Conservation (phyloP, 768 basidiomycete genomes). For the Termitomyces sp. region DNA sequence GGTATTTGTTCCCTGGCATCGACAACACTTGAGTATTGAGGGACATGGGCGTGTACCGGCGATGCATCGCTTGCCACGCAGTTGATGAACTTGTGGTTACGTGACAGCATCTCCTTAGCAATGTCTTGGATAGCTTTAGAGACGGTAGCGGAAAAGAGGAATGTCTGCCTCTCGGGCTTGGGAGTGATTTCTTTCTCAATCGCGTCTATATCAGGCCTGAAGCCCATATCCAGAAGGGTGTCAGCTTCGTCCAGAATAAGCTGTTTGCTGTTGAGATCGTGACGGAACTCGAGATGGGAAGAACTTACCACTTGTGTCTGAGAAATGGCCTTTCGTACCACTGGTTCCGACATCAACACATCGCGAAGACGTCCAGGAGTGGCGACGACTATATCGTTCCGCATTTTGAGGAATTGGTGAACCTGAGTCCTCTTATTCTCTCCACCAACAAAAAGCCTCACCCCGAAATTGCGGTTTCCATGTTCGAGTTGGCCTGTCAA, state of each 20-base stretch:
- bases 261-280: slow-evolving; percentile 29
- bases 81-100: slow-evolving; percentile 67
- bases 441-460: slow-evolving; percentile 77
- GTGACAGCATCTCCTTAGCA: slow-evolving; percentile 52
- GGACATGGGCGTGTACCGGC: slow-evolving; percentile 68
- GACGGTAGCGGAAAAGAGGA: slow-evolving; percentile 89
- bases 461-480: slow-evolving; percentile 42
- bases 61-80: slow-evolving; percentile 56
- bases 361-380: slow-evolving; percentile 89
- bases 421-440: slow-evolving; percentile 60
- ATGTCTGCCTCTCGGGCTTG: slow-evolving; percentile 71
- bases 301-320: slow-evolving; percentile 53
- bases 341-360: slow-evolving; percentile 52
- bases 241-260: slow-evolving; percentile 93
- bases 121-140: slow-evolving; percentile 67
- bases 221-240: slow-evolving; percentile 87
- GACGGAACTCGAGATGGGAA: background rate
- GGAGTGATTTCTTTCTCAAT: slow-evolving; percentile 62
- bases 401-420: slow-evolving; percentile 53
- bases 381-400: slow-evolving; percentile 79
- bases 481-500: slow-evolving; percentile 49
- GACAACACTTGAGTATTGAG: slow-evolving; percentile 79
- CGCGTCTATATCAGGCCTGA: slow-evolving; percentile 77
- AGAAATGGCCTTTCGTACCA: slow-evolving; percentile 45
- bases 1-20: slow-evolving; percentile 64